Evolutionary conservation across 2,329 filamentous ascomycete genomes (phyloP), one percentile per base, ranked within the genome.

Genomic region (Colletotrichum camelliae): DNA sequence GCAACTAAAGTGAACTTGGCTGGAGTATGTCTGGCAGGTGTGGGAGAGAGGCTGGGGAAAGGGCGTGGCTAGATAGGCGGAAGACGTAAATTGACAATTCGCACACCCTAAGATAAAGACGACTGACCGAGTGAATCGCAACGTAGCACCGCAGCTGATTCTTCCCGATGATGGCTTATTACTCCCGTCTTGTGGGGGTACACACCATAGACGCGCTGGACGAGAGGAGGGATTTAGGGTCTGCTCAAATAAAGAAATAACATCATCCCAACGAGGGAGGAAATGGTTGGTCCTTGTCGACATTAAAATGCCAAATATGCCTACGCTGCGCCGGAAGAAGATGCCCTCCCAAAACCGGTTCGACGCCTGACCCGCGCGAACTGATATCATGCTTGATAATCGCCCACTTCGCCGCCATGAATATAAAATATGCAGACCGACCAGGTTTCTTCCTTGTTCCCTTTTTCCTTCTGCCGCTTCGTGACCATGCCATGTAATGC

Each of bases 311-410:
- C 61, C 35, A 52, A 8, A 67, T 66, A 31, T 71, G 27, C 60
- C 52, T 67, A 31, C 37, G 37, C 37, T 72, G 72, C 72, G 68
- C 72, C 68, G 15, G 35, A 55, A 67, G 27, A 58, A 55, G 16
- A 72, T 67, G 39, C 37, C 48, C 21, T 21, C 61, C 43, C 35
- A 21, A 33, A 60, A 61, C 68, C 24, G 31, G 37, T n/a, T 13
- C 52, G 52, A 75, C 68, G 72, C 68, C 68, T 33, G n/a, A 33
- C 58, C 43, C 37, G 37, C 60, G 39, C 70, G n/a, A 75, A 74
- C 29, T 61, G 43, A 24, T 62, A 35, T 62, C 55, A 48, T 57
- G n/a, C 39, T 33, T 62, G 7, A 43, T 39, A 31, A 48, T 37
- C 33, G 21, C 58, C 35, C 48, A 57, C 58, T 16, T 21, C 67